Evolutionary conservation across 2,329 filamentous ascomycete species (phyloP), one percentile per base, ranked within the genome.

Genomic region (Chrysoporthe austroafricana): DNA sequence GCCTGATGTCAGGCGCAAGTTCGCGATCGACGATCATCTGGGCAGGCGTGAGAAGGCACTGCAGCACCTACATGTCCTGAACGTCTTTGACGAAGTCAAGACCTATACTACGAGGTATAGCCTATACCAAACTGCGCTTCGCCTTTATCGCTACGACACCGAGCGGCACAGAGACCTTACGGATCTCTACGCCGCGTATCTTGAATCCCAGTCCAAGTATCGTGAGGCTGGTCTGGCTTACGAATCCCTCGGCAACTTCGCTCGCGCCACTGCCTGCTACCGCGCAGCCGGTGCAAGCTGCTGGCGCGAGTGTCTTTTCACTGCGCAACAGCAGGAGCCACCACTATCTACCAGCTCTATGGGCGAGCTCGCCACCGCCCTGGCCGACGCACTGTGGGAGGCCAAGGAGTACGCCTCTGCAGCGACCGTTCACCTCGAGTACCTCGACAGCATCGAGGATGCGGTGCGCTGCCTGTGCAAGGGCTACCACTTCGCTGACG

Each of bases 271-370:
- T 69, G 87, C 89, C 74, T 92, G 92, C 76, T 99, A 97, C 80
- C 90, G 92, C 69, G 88, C 91, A 1, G 93, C 93, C 0, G 92
- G 93, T 50, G 86, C 85, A 1, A 78, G 83, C 4, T 88, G 92
- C 79, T 99, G 96, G 96, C 93, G 92, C 63, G 95, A 99, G 78
- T 93, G 93, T 34, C 88, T 99, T 61, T 93, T 91, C 73, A 88
- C 88, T 59, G 94, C 94, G 5, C 87, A 89, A 66, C 86, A 92
- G 66, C 88, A 89, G 71, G 74, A 77, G 1, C 86, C 90, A 0
- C 85, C 90, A 0, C 78, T 94, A 4, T 83, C 88, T 0, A 73
- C 83, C 0, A 81, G 84, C 0, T 86, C 91, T 16, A 82, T 97
- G 44, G 75, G 78, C 3, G 85, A 88, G 46, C 86, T 97, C 21